Conservation (phyloP, 257 asterid genomes). For the Forsythia viridissima region DNA sequence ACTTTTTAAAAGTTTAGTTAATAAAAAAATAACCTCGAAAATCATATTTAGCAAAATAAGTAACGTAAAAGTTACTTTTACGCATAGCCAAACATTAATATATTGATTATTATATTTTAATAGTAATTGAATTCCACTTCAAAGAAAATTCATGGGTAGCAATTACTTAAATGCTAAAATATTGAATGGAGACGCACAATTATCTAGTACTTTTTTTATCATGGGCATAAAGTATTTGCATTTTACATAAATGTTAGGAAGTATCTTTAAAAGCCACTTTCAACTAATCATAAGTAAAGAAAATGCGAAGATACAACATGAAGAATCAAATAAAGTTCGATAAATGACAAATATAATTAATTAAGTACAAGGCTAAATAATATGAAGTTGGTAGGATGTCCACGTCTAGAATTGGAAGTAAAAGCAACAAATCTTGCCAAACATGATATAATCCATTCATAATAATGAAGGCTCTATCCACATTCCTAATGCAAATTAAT, state of each 20-base stretch:
- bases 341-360: background rate
- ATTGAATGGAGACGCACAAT: too few species aligned
- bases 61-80: too few species aligned
- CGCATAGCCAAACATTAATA: too few species aligned
- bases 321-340: constrained; percentile 8
- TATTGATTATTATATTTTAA: too few species aligned
- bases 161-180: too few species aligned
- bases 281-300: background rate
- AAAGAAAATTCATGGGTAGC: too few species aligned
- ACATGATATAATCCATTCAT: background rate
- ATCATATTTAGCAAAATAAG: too few species aligned
- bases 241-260: background rate
- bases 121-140: too few species aligned
- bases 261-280: background rate
- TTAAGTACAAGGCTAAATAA: background rate
- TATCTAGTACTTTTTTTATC: background rate
- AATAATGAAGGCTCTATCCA: constrained; percentile 20
- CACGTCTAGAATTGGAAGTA: background rate
- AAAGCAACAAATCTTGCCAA: constrained; percentile 7
- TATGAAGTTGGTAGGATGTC: constrained; percentile 12
- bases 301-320: background rate
- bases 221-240: background rate
- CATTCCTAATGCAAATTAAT: constrained; percentile 8
- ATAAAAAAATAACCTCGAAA: too few species aligned
- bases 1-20: too few species aligned